Percentiles rank a stretch among this genome's conserved stretches.
These are phyloP conservation scores for Cytospora chrysosperma DNA, from an alignment of 2,329 filamentous ascomycete species.

Conservation along the genomic window DNA sequence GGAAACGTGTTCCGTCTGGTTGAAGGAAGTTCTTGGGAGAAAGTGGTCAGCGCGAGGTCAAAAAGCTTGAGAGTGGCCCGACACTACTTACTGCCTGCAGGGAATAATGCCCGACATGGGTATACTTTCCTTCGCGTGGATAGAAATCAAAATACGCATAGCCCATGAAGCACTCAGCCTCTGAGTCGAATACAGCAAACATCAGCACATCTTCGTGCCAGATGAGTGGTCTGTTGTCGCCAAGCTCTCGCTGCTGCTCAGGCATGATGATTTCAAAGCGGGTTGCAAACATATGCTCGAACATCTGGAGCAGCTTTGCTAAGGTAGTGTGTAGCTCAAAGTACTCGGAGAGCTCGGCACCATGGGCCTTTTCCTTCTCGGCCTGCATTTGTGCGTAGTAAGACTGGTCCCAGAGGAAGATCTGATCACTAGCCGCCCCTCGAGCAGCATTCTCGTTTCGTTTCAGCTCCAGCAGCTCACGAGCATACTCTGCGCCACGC, in stretches of 20 bases:
- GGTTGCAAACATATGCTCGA: conserved; percentile 15
- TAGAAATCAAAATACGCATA: conserved; percentile 23
- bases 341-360: conserved; percentile 9
- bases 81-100: conserved; percentile 2
- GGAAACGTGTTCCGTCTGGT: conserved; percentile 11
- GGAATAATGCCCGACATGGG: conserved; percentile 16
- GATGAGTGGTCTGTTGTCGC: not conserved
- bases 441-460: conserved; percentile 40
- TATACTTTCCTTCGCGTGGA: conserved; percentile 18
- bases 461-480: conserved; percentile 50
- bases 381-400: conserved; percentile 52
- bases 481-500: conserved; percentile 40
- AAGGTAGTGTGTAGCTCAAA: conserved; percentile 20
- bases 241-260: not conserved
- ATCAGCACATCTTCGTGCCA: conserved; percentile 22
- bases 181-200: conserved; percentile 13
- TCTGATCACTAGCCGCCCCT: conserved; percentile 39
- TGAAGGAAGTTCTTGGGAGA: not conserved
- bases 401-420: conserved; percentile 56
- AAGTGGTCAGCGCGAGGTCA: not conserved
- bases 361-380: conserved; percentile 2
- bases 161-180: conserved; percentile 12
- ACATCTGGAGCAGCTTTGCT: conserved; percentile 9
- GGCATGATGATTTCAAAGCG: conserved; percentile 9
- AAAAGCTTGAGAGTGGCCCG: not conserved